phyloP scores from a whole-genome alignment of 306 rosid species.

The Senna tora region DNA sequence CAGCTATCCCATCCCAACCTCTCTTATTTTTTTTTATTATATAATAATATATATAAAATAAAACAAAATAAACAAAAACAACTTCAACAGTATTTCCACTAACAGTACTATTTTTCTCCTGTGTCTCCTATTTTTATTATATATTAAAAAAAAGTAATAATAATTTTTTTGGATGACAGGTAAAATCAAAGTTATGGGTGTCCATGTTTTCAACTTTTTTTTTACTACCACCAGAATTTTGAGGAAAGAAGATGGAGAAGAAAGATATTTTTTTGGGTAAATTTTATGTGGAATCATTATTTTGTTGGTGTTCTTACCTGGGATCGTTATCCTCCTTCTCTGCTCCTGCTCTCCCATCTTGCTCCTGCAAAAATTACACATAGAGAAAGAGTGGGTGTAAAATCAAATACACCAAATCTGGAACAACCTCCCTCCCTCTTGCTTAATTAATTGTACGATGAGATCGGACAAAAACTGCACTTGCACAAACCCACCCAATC shows the following conservation, averaged over 20 bases:
- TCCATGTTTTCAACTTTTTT: slow-evolving; percentile 52
- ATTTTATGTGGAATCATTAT: slow-evolving; percentile 14
- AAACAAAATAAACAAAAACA: slow-evolving; percentile 36
- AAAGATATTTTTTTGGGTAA: slow-evolving; percentile 5
- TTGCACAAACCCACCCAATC: slow-evolving; percentile 17
- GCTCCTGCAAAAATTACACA: slow-evolving; percentile 42
- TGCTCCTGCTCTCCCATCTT: slow-evolving; percentile 32
- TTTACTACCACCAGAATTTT: slow-evolving; percentile 43
- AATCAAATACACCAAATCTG: slow-evolving; percentile 12
- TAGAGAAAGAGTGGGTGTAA: slow-evolving; percentile 29
- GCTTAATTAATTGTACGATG: not conserved
- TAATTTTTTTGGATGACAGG: slow-evolving; percentile 24
- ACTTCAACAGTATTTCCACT: slow-evolving; percentile 74
- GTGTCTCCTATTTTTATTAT: not conserved
- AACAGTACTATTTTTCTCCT: slow-evolving; percentile 25
- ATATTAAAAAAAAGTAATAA: not conserved
- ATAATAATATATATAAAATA: too few species aligned
- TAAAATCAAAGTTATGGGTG: slow-evolving; percentile 45
- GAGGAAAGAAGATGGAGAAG: slow-evolving; percentile 36
- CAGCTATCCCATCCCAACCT: slow-evolving; percentile 46
- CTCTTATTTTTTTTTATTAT: not conserved
- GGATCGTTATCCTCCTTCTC: slow-evolving; percentile 45
- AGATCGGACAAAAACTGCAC: slow-evolving; percentile 60
- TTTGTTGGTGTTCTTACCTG: slow-evolving; percentile 46
- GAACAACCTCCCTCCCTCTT: slow-evolving; percentile 23